A percentile compares a stretch with the other conserved stretches of the same genome.
phyloP scores from a whole-genome alignment of 805 yeast genomes.

The Lipomyces mesembrius region DNA sequence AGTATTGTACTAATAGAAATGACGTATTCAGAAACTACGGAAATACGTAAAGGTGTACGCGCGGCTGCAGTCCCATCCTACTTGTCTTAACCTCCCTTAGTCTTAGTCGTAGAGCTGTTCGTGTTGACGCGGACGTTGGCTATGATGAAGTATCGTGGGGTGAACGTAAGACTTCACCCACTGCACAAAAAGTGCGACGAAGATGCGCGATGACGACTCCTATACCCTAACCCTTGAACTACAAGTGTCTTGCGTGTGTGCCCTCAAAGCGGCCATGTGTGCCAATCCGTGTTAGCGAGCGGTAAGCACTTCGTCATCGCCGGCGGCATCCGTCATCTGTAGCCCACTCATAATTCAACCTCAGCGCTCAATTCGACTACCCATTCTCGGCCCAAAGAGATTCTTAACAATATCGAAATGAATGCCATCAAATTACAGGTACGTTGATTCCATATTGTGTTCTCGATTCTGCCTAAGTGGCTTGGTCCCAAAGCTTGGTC shows the following conservation, averaged over 20 bases:
- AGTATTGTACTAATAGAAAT: background rate
- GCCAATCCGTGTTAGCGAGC: background rate
- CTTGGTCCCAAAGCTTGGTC: background rate
- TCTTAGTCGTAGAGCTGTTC: background rate
- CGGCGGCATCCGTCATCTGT: background rate
- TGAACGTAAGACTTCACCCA: too few relatives aligned
- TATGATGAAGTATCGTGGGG: too few relatives aligned
- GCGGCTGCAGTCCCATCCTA: background rate
- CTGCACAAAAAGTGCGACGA: too few relatives aligned
- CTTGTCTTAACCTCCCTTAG: too few relatives aligned
- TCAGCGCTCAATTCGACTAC: background rate
- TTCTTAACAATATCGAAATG: conserved; percentile 48
- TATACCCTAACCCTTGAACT: background rate
- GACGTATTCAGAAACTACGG: background rate
- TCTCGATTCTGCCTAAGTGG: background rate
- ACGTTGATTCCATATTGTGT: conserved; percentile 39
- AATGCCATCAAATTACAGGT: conserved; percentile 68
- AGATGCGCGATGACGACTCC: background rate
- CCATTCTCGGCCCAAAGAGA: background rate
- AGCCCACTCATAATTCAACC: background rate
- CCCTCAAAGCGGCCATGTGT: background rate
- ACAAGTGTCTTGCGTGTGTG: background rate
- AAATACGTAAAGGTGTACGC: background rate
- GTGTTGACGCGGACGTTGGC: background rate
- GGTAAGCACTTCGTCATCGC: background rate